Conservation (phyloP, 2,329 filamentous ascomycete genomes). For the Knoxdaviesia proteae region DNA sequence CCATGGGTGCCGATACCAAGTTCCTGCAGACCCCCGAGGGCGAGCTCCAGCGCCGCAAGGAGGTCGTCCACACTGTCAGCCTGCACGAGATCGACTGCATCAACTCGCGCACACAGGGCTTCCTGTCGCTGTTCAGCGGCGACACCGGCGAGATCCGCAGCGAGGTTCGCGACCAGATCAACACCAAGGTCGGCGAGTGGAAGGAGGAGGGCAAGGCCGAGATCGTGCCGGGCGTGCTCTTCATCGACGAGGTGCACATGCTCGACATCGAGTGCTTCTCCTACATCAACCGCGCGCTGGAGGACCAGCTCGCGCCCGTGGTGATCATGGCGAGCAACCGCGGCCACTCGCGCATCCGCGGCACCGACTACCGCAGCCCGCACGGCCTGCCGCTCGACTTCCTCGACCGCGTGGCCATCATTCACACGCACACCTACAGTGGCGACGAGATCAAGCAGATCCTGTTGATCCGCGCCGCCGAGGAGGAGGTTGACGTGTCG, state of each 20-base stretch:
- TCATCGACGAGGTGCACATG: slow-evolving; percentile 99
- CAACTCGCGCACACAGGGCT: slow-evolving; percentile 96
- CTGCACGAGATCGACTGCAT: slow-evolving; percentile 98
- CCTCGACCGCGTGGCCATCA: slow-evolving; percentile 85
- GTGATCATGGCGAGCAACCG: slow-evolving; percentile 99
- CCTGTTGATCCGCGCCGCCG: slow-evolving; percentile 73
- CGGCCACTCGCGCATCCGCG: slow-evolving; percentile 75
- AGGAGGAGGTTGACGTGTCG: slow-evolving; percentile 86
- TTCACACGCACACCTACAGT: slow-evolving; percentile 74
- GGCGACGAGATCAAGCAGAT: slow-evolving; percentile 82
- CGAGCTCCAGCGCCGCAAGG: slow-evolving; percentile 89
- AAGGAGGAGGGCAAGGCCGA: slow-evolving; percentile 98
- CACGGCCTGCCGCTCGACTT: slow-evolving; percentile 92
- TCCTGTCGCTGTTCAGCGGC: slow-evolving; percentile 88
- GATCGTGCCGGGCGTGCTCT: slow-evolving; percentile 89
- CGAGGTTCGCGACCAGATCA: slow-evolving; percentile 96
- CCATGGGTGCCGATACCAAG: slow-evolving; percentile 96
- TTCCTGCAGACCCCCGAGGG: slow-evolving; percentile 96
- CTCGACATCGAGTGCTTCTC: slow-evolving; percentile 98
- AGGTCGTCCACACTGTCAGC: slow-evolving; percentile 90
- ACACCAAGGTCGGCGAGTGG: slow-evolving; percentile 97
- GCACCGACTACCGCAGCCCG: slow-evolving; percentile 80
- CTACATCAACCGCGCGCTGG: slow-evolving; percentile 90
- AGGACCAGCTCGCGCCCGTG: slow-evolving; percentile 84
- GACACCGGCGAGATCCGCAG: slow-evolving; percentile 96